phyloP scores from a whole-genome alignment of 2,329 filamentous ascomycete species.

The Monilinia fructicola region DNA sequence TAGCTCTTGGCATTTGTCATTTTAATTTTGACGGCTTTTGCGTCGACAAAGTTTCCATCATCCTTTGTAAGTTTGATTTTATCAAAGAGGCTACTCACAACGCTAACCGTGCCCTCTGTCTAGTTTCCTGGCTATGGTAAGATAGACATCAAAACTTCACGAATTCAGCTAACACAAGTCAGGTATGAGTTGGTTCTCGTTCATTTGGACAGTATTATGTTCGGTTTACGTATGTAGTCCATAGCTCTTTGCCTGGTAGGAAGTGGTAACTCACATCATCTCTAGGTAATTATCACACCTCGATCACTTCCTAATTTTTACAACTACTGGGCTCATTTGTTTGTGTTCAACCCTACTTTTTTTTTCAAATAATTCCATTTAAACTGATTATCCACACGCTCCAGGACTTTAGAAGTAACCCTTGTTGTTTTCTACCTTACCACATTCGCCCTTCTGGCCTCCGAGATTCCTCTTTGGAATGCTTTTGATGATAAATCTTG shows the following conservation, averaged over 20 bases:
- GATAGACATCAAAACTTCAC: background rate
- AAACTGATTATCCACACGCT: background rate
- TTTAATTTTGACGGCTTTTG: constrained; percentile 3
- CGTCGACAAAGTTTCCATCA: background rate
- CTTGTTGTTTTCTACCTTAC: constrained; percentile 11
- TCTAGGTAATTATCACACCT: background rate
- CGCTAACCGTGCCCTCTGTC: background rate
- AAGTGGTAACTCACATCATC: background rate
- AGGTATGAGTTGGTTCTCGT: constrained; percentile 14
- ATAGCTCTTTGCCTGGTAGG: no score
- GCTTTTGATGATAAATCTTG: background rate
- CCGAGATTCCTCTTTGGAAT: background rate
- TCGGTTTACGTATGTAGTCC: background rate
- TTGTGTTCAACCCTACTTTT: background rate
- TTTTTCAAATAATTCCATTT: background rate
- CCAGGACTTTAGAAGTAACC: background rate
- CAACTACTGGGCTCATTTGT: constrained; percentile 4
- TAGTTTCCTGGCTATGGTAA: constrained; percentile 12
- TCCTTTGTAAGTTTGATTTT: background rate
- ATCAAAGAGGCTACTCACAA: background rate
- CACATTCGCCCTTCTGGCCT: background rate
- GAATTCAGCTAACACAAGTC: background rate
- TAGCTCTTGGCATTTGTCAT: background rate
- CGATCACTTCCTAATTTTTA: background rate
- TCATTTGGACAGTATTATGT: background rate